Percentiles rank a stretch among this genome's conserved stretches.
Evolutionary conservation across 495 filamentous ascomycete genomes (phyloP).

Genomic region (Evansstolkia leycettana): DNA sequence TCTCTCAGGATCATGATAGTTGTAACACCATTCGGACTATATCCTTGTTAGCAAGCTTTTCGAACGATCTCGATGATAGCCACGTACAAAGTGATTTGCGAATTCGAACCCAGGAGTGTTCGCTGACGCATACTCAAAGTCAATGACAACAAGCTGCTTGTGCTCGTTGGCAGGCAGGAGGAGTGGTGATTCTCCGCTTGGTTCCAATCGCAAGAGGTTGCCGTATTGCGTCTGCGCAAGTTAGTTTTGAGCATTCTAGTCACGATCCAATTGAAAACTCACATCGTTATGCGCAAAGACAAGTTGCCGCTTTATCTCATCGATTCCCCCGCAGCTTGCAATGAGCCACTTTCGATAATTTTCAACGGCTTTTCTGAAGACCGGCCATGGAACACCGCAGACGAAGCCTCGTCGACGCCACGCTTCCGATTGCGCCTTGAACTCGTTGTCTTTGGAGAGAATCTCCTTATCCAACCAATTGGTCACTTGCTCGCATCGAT

Average conservation of each 20-base stretch:
- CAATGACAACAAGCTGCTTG: slow-evolving; percentile 91
- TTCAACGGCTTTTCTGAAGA: slow-evolving; percentile 63
- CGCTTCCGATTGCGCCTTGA: slow-evolving; percentile 23
- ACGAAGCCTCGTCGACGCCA: slow-evolving; percentile 64
- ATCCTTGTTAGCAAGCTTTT: too few species aligned
- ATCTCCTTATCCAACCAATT: slow-evolving; percentile 64
- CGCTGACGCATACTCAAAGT: slow-evolving; percentile 95
- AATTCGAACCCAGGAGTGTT: slow-evolving; percentile 85
- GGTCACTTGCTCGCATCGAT: slow-evolving; percentile 64
- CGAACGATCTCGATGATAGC: not conserved
- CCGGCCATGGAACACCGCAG: slow-evolving; percentile 74
- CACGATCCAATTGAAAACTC: slow-evolving; percentile 20
- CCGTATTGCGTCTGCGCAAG: slow-evolving; percentile 80
- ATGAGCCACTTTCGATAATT: slow-evolving; percentile 66
- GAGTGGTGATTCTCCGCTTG: slow-evolving; percentile 73
- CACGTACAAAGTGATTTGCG: slow-evolving; percentile 84
- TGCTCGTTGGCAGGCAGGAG: slow-evolving; percentile 83
- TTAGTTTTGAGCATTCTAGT: slow-evolving; percentile 12
- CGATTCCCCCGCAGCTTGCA: slow-evolving; percentile 52
- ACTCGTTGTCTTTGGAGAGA: slow-evolving; percentile 26
- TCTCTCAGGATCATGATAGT: slow-evolving; percentile 64
- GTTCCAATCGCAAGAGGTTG: slow-evolving; percentile 85
- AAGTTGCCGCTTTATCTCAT: slow-evolving; percentile 57
- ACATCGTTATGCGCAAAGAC: slow-evolving; percentile 98
- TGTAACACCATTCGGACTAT: slow-evolving; percentile 88